Evolutionary conservation across 495 filamentous ascomycete genomes (phyloP).

Genomic region (Penicillium lagena): DNA sequence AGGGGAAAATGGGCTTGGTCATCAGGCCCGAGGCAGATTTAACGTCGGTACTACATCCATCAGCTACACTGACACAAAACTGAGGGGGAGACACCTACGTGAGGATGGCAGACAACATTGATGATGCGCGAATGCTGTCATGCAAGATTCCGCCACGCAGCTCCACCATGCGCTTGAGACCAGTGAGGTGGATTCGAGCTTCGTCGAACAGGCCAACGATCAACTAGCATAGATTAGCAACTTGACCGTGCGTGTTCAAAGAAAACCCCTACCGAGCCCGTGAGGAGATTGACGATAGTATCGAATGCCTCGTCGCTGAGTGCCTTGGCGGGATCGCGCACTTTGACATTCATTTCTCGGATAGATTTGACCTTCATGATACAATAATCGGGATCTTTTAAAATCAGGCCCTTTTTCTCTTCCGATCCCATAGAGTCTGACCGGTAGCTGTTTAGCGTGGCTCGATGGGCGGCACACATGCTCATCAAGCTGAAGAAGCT

Average conservation of each 20-base stretch:
- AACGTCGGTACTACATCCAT: constrained; percentile 19
- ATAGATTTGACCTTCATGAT: constrained; percentile 29
- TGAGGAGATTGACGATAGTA: constrained; percentile 30
- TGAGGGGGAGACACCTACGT: constrained; percentile 11
- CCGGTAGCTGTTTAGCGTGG: constrained; percentile 15
- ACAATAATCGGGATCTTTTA: constrained; percentile 26
- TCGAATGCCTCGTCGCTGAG: constrained; percentile 28
- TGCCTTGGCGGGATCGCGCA: constrained; percentile 16
- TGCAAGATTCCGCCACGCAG: constrained; percentile 26
- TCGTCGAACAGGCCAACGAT: constrained; percentile 28
- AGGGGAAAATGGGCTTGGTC: constrained; percentile 29
- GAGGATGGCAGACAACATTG: constrained; percentile 22
- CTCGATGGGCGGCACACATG: constrained; percentile 31
- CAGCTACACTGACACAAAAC: neutral
- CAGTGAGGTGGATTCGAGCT: constrained; percentile 25
- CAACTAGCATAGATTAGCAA: constrained; percentile 15
- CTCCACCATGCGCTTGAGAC: constrained; percentile 28
- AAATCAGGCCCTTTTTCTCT: neutral
- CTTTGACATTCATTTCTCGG: constrained; percentile 27
- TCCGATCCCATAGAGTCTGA: constrained; percentile 2
- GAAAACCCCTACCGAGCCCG: constrained; percentile 20
- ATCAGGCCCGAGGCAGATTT: constrained; percentile 29
- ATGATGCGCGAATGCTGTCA: constrained; percentile 20
- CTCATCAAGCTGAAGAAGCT: constrained; percentile 33
- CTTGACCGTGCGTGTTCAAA: neutral